A percentile compares a stretch with the other conserved stretches of the same genome.
Evolutionary conservation across 352 stramenopile genomes (phyloP).

Genomic region (Aphanomyces astaci): DNA sequence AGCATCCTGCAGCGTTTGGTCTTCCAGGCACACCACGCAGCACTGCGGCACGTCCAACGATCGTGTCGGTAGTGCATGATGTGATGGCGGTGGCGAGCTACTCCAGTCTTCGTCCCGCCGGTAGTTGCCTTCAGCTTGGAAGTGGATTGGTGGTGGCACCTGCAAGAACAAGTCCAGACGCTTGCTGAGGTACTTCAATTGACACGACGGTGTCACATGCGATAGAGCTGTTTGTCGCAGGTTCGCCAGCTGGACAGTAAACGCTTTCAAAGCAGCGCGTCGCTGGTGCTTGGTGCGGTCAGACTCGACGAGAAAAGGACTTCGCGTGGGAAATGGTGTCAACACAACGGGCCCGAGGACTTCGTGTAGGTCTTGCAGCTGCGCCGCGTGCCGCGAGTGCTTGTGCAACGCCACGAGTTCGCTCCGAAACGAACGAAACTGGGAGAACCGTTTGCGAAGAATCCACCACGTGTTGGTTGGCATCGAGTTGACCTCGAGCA

Average conservation of each 20-base stretch:
- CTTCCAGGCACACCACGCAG: neutral
- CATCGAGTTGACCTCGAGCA: neutral
- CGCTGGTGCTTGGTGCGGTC: neutral
- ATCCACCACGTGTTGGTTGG: conserved; percentile 21
- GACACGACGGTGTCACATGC: neutral
- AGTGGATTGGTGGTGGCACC: neutral
- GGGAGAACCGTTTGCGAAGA: conserved; percentile 18
- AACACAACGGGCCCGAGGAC: neutral
- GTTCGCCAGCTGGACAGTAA: neutral
- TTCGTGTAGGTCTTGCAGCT: neutral
- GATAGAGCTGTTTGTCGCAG: neutral
- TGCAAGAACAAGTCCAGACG: conserved; percentile 3
- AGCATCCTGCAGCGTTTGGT: neutral
- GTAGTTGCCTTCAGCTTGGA: neutral
- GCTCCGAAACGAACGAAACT: conserved; percentile 1
- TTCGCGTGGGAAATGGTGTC: neutral
- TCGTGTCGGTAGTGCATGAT: neutral
- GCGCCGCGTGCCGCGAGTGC: neutral
- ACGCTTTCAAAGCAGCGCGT: neutral
- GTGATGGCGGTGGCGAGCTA: neutral
- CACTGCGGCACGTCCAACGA: neutral
- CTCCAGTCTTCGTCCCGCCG: too few relatives aligned
- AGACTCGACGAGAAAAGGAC: neutral
- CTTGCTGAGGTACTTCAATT: neutral
- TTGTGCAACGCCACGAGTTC: neutral